These are phyloP conservation scores for Cotoneaster glaucophyllus DNA, from an alignment of 306 rosid species.

Conservation along the genomic window DNA sequence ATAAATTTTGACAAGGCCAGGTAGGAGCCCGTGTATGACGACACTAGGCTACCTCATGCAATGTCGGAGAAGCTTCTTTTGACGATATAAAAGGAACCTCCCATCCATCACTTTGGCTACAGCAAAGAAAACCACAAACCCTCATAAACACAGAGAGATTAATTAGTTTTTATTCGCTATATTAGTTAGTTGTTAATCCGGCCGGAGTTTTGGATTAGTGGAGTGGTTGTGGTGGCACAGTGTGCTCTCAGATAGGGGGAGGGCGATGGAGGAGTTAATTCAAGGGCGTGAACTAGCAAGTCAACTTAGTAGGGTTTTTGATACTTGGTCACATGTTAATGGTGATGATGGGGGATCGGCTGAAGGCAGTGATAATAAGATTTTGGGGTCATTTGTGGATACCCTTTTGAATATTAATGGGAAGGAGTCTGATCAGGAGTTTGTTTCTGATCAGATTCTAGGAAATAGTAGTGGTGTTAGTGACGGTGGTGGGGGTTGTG, in stretches of 20 bases:
- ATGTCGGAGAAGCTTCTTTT: not conserved
- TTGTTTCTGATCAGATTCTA: constrained; percentile 1
- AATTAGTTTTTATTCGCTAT: too few relatives aligned
- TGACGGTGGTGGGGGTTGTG: not conserved
- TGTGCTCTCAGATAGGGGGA: not conserved
- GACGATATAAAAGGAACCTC: not conserved
- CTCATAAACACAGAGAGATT: not conserved
- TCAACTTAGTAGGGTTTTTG: constrained; percentile 25
- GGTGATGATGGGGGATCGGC: constrained; percentile 3
- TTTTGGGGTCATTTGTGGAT: too few relatives aligned
- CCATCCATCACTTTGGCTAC: not conserved
- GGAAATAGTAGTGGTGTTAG: not conserved
- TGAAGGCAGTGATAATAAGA: too few relatives aligned
- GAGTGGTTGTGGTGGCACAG: not conserved
- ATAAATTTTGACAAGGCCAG: too few relatives aligned
- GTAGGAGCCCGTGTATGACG: too few relatives aligned
- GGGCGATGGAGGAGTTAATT: constrained; percentile 31
- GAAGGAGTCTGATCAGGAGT: not conserved
- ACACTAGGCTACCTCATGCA: too few relatives aligned
- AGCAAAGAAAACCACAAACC: not conserved
- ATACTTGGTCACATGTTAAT: not conserved
- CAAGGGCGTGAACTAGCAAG: constrained; percentile 35
- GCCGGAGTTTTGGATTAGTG: not conserved
- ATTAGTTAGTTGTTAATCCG: too few relatives aligned
- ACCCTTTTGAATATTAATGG: constrained; percentile 28